Conservation (phyloP, 345 rosid species). For the Salix purpurea region DNA sequence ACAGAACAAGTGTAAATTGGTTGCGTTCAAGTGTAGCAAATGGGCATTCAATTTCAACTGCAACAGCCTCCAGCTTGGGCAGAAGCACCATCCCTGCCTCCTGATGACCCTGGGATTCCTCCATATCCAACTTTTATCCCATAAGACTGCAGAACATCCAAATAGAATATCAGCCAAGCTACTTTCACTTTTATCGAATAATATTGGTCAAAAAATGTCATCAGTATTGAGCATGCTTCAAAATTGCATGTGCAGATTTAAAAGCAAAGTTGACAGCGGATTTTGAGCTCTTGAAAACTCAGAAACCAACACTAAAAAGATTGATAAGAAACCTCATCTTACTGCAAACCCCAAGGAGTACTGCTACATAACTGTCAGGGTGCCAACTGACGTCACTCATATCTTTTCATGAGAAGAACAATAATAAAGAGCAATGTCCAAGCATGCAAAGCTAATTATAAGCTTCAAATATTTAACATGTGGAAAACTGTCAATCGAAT, state of each 20-base stretch:
- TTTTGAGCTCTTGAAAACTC: background rate
- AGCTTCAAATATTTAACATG: background rate
- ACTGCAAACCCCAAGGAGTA: background rate
- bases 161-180: constrained; percentile 14
- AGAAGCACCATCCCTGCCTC: constrained; percentile 73
- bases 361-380: background rate
- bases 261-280: background rate
- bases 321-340: background rate
- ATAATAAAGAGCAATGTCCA: background rate
- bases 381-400: background rate
- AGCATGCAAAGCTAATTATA: background rate
- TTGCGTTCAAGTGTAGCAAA: background rate
- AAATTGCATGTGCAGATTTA: background rate
- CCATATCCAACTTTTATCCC: constrained; percentile 98
- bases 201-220: background rate
- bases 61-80: constrained; percentile 93
- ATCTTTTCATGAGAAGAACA: background rate
- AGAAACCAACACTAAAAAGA: background rate
- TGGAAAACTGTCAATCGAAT: background rate
- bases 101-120: constrained; percentile 93
- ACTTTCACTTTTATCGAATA: background rate
- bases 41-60: constrained; percentile 33
- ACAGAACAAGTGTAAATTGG: background rate
- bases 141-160: constrained; percentile 50
- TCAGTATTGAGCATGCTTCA: background rate